Conservation (phyloP, 352 stramenopile genomes). For the Globisporangium polare region DNA sequence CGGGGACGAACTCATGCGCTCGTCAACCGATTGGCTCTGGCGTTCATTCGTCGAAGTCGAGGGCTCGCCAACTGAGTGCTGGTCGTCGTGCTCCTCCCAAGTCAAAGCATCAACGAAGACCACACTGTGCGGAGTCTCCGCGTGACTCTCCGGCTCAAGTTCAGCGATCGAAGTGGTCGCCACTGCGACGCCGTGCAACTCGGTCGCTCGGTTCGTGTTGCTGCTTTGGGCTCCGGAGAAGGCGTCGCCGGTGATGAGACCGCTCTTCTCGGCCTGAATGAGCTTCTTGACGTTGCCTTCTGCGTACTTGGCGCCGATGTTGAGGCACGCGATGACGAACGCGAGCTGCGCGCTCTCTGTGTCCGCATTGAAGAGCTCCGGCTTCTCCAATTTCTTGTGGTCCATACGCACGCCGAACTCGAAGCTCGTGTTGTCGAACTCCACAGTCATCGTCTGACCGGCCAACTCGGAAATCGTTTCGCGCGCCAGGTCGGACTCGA, state of each 20-base stretch:
- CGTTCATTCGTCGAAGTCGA: no score
- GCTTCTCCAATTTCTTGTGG: neutral
- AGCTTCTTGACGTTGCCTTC: neutral
- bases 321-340: neutral
- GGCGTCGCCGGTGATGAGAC: neutral
- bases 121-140: no score
- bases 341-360: neutral
- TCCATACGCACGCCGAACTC: slow-evolving; percentile 2
- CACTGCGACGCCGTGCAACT: no score
- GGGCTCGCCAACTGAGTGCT: no score
- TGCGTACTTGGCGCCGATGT: neutral
- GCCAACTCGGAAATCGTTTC: neutral
- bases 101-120: neutral
- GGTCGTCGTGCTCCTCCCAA: neutral
- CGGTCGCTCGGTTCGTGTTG: neutral
- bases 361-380: slow-evolving; percentile 7
- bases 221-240: neutral
- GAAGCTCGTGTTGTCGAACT: neutral
- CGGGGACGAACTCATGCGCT: no score
- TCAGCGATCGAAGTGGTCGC: neutral
- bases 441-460: neutral
- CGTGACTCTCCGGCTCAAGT: neutral
- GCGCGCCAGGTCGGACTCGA: slow-evolving; percentile 7
- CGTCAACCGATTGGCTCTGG: no score
- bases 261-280: neutral